A percentile compares a stretch with the other conserved stretches of the same genome.
Conservation (phyloP, 768 basidiomycete species). For the Exidia glandulosa region DNA sequence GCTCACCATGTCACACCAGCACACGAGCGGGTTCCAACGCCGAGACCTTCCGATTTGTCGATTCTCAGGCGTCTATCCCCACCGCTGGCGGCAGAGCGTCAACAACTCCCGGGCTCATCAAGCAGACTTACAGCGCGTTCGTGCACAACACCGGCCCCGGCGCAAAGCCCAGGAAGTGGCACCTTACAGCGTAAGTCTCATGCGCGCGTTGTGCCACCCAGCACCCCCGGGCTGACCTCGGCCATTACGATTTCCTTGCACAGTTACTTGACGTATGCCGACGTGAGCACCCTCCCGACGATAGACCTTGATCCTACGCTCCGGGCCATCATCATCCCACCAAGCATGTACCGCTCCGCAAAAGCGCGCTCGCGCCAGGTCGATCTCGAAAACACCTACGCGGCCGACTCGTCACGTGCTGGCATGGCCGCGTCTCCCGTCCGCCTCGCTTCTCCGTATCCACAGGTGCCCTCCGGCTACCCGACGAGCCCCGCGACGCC, state of each 20-base stretch:
- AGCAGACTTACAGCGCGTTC: slow-evolving; percentile 64
- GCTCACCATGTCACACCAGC: background rate
- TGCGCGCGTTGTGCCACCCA: too few relatives aligned
- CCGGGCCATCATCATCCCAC: slow-evolving; percentile 33
- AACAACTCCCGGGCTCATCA: slow-evolving; percentile 48
- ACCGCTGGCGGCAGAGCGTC: slow-evolving; percentile 44
- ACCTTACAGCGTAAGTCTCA: slow-evolving; percentile 52
- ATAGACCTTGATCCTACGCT: slow-evolving; percentile 34
- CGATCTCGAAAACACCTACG: slow-evolving; percentile 10
- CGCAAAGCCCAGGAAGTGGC: slow-evolving; percentile 49
- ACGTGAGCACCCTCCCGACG: slow-evolving; percentile 35
- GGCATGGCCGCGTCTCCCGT: background rate
- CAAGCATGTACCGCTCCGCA: slow-evolving; percentile 35
- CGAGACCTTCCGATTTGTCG: slow-evolving; percentile 43
- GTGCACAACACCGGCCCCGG: slow-evolving; percentile 32
- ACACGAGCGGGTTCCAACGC: slow-evolving; percentile 15
- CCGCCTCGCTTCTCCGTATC: slow-evolving; percentile 13
- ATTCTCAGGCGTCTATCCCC: slow-evolving; percentile 43
- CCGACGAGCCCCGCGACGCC: background rate
- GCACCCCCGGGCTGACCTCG: too few relatives aligned
- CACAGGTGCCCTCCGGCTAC: background rate
- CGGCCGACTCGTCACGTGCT: background rate
- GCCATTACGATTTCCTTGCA: too few relatives aligned
- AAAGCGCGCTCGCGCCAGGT: slow-evolving; percentile 31
- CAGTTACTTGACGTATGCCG: slow-evolving; percentile 41